Percentiles rank a stretch among this genome's conserved stretches.
phyloP scores from a whole-genome alignment of 2,329 filamentous ascomycete genomes.

The Thelonectria blattea region DNA sequence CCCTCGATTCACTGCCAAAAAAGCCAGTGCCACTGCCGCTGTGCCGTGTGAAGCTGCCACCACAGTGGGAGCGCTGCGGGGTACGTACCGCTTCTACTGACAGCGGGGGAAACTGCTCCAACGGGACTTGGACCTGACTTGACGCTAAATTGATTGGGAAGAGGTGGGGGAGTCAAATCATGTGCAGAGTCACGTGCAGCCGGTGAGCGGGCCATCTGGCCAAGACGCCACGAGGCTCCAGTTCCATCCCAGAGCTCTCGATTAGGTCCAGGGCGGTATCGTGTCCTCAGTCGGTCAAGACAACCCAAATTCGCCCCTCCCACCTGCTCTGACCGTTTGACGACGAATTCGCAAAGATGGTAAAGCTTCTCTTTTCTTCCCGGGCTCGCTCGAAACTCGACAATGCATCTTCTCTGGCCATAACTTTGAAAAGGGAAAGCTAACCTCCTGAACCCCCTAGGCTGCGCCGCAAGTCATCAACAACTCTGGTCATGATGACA shows the following conservation, averaged over 20 bases:
- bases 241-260: slow-evolving; percentile 32
- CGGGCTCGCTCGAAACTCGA: background rate
- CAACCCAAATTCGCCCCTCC: slow-evolving; percentile 23
- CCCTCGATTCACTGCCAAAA: background rate
- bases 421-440: slow-evolving; percentile 20
- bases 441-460: slow-evolving; percentile 41
- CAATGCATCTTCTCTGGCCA: background rate
- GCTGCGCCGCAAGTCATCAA: slow-evolving; percentile 53
- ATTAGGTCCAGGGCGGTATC: slow-evolving; percentile 32
- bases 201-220: slow-evolving; percentile 35
- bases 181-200: slow-evolving; percentile 30
- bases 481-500: slow-evolving; percentile 82
- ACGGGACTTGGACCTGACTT: too few relatives aligned
- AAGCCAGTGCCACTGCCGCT: slow-evolving; percentile 1
- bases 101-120: background rate
- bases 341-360: slow-evolving; percentile 33
- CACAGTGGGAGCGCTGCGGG: background rate
- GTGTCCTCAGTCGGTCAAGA: slow-evolving; percentile 38
- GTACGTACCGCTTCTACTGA: slow-evolving; percentile 1
- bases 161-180: slow-evolving; percentile 34
- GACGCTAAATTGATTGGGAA: slow-evolving; percentile 12
- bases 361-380: slow-evolving; percentile 19
- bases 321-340: slow-evolving; percentile 24
- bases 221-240: slow-evolving; percentile 30
- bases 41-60: background rate